A percentile compares a stretch with the other conserved stretches of the same genome.
Conservation (phyloP, 257 asterid genomes). For the Ajuga chamaepitys region DNA sequence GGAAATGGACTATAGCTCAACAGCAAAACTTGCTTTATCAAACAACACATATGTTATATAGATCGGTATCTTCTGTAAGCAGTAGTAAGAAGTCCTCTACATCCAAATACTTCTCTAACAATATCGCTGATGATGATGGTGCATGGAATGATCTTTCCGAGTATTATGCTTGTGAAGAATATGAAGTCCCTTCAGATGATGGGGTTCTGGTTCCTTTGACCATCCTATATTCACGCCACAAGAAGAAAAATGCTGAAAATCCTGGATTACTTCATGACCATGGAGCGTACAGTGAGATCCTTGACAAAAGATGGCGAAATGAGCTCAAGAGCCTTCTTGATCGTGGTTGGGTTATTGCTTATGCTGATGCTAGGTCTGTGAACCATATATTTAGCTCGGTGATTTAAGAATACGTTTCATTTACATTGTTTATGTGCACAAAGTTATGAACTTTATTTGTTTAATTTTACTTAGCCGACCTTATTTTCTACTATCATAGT, state of each 20-base stretch:
- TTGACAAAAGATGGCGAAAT: constrained; percentile 82
- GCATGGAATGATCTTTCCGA: constrained; percentile 83
- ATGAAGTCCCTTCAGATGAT: too few species aligned
- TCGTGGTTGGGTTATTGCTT: constrained; percentile 97
- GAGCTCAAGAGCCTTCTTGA: constrained; percentile 86
- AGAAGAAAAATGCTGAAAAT: constrained; percentile 46
- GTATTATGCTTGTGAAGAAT: constrained; percentile 79
- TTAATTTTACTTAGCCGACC: too few species aligned
- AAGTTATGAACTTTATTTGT: too few species aligned
- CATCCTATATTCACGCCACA: constrained; percentile 62
- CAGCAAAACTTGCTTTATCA: too few species aligned
- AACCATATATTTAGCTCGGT: not conserved
- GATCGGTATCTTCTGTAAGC: too few species aligned
- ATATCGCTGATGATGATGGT: constrained; percentile 24
- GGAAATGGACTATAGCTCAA: too few species aligned
- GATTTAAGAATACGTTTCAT: not conserved
- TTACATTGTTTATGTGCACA: not conserved
- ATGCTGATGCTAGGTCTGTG: constrained; percentile 89
- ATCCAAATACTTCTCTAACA: constrained; percentile 22
- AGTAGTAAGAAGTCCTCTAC: too few species aligned
- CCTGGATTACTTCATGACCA: too few species aligned
- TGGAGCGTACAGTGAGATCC: too few species aligned
- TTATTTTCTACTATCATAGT: too few species aligned
- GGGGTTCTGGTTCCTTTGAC: constrained; percentile 78
- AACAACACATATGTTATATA: too few species aligned